Base-by-base conservation (phyloP, 768 basidiomycete species). In the Chalciporus pseudorubinellus region DNA sequence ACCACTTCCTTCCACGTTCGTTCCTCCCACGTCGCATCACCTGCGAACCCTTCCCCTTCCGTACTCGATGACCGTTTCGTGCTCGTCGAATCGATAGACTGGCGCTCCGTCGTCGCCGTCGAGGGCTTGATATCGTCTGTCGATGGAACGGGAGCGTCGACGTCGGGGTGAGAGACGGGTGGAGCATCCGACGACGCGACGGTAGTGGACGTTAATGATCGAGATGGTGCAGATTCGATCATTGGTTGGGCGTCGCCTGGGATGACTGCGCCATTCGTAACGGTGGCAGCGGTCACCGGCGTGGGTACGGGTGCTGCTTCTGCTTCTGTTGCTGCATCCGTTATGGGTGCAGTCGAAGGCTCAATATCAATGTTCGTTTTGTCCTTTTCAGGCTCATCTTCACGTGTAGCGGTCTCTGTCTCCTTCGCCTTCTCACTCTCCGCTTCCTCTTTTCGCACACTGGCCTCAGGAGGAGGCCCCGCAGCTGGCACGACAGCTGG, bases 21-120 rank as follows among this genome's bases (percentile, higher is more conserved):
- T 64, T 92, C 91, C 67, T 92, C 91, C 91, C 92, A 92, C 4
- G 85, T 88, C 24, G 77, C 70, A 41, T 87, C 81, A 13, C 83
- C 79, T 22, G 89, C 75, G 52, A 79, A 89, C 24, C 72, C 69
- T 42, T 76, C 74, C 3, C 55, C 63, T 16, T 69, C 68, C 4
- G 44, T 52, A 16, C 42, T 55, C 22, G 67, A 64, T 0, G 58
- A 62, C 1, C 33, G 57, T 39, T 70, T 66, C 8, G 64, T 66
- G 31, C 59, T 56, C 24, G 52, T 51, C 5, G 66, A 58, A 24
- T 64, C 54, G 46, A 62, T 39, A 3, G 66, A 68, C 22, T 36
- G 36, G 16, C 34, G 34, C 34, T n/a, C 34, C 34, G 10, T n/a
- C 34, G 10, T n/a, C 34, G n/a, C 14, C 14, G 34, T 16, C 16